Evolutionary conservation across 306 rosid species (phyloP).

Genomic region (Cercis canadensis): DNA sequence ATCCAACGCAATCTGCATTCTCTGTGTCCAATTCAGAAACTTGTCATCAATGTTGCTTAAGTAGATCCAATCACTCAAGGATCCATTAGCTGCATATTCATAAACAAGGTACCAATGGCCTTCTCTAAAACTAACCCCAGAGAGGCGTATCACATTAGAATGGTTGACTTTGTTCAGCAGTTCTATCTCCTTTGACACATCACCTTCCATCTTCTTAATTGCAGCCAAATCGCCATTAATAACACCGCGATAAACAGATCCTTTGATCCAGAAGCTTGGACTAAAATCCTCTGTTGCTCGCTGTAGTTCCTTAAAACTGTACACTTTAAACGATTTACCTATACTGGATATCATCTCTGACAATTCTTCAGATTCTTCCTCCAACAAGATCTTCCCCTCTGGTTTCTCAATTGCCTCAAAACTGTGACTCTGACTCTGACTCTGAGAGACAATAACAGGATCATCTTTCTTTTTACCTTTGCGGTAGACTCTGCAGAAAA

Average conservation of each 20-base stretch:
- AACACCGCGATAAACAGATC: constrained; percentile 60
- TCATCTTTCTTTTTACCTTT: constrained; percentile 38
- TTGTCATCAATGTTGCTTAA: constrained; percentile 41
- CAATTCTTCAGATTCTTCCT: constrained; percentile 46
- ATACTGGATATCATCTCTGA: constrained; percentile 55
- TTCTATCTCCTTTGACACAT: constrained; percentile 72
- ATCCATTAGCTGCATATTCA: constrained; percentile 79
- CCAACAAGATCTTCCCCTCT: constrained; percentile 26
- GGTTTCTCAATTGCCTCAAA: constrained; percentile 48
- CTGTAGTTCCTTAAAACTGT: constrained; percentile 67
- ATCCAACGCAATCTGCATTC: constrained; percentile 74
- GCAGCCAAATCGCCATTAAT: constrained; percentile 73
- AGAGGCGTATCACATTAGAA: constrained; percentile 78
- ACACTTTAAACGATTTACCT: constrained; percentile 71
- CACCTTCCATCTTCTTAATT: constrained; percentile 67
- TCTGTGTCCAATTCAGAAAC: constrained; percentile 69
- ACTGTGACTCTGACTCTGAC: not conserved
- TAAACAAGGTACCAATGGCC: constrained; percentile 83
- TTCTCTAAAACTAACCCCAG: constrained; percentile 71
- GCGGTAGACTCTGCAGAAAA: constrained; percentile 36
- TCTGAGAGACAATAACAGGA: constrained; percentile 33
- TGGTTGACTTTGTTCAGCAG: constrained; percentile 73
- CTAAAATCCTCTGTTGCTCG: constrained; percentile 72
- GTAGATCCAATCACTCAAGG: constrained; percentile 75
- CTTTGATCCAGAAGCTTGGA: constrained; percentile 55